phyloP scores from a whole-genome alignment of 2,329 filamentous ascomycete species.

The Dactylellina leptospora region DNA sequence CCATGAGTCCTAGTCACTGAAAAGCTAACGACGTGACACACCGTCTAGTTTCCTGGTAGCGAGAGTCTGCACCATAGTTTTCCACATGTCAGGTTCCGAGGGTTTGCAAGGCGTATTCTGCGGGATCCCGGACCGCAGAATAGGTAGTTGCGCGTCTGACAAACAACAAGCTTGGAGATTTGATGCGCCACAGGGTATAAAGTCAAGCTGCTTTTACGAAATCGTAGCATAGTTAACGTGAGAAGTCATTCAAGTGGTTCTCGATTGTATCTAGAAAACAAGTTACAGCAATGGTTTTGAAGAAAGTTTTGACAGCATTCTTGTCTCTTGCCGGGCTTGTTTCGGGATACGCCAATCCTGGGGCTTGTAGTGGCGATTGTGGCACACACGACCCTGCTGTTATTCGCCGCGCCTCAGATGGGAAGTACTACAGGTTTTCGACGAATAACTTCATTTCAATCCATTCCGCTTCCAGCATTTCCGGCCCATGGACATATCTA shows the following conservation, averaged over 20 bases:
- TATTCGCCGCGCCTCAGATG: constrained; percentile 60
- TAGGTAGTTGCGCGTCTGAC: neutral
- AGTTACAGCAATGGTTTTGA: too few species aligned
- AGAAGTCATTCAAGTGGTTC: too few species aligned
- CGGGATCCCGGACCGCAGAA: constrained; percentile 46
- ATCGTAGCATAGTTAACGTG: too few species aligned
- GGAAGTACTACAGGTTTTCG: constrained; percentile 63
- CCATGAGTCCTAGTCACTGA: neutral
- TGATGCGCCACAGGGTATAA: too few species aligned
- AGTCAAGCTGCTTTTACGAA: too few species aligned
- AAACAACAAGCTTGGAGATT: neutral
- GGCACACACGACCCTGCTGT: constrained; percentile 62
- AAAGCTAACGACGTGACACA: neutral
- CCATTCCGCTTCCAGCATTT: constrained; percentile 60
- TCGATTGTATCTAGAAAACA: too few species aligned
- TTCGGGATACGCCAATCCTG: constrained; percentile 57
- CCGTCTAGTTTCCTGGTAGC: constrained; percentile 29
- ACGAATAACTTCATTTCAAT: constrained; percentile 62
- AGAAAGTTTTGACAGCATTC: constrained; percentile 54
- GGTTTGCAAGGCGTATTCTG: constrained; percentile 3
- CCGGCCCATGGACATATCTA: constrained; percentile 62
- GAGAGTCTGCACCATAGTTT: constrained; percentile 10
- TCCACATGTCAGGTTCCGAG: constrained; percentile 27
- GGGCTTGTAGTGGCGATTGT: constrained; percentile 61
- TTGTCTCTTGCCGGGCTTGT: constrained; percentile 29